A percentile compares a stretch with the other conserved stretches of the same genome.
These are phyloP conservation scores for Leishmania aethiopica DNA, from an alignment of 208 protist species.

Conservation along the genomic window DNA sequence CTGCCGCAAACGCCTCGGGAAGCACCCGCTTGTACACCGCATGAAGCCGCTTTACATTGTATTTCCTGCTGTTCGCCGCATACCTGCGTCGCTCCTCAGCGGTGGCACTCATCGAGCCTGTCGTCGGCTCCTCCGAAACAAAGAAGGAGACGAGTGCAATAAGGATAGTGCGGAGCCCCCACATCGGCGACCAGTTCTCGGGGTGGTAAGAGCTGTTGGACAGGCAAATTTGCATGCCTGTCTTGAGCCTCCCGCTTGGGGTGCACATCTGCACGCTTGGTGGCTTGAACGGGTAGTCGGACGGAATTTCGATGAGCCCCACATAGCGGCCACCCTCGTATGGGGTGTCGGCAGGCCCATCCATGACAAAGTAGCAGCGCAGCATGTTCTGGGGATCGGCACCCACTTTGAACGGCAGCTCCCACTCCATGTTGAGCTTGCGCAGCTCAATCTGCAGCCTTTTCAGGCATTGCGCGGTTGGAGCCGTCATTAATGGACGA, in stretches of 20 bases:
- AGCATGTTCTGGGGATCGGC: constrained; percentile 92
- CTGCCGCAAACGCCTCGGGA: constrained; percentile 47
- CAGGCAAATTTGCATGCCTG: constrained; percentile 69
- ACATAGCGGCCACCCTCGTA: constrained; percentile 95
- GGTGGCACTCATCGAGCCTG: constrained; percentile 41
- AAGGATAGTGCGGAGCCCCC: constrained; percentile 79
- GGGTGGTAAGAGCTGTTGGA: constrained; percentile 90
- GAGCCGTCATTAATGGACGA: constrained; percentile 11
- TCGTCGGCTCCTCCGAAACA: constrained; percentile 48
- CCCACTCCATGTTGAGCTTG: constrained; percentile 32
- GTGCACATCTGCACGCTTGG: constrained; percentile 88
- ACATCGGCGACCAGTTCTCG: constrained; percentile 89
- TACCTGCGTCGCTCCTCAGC: constrained; percentile 39
- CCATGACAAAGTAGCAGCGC: constrained; percentile 83
- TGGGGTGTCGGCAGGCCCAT: constrained; percentile 33
- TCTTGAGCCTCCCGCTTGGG: constrained; percentile 84
- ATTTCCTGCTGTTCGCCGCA: constrained; percentile 47
- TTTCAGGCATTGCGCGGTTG: constrained; percentile 40
- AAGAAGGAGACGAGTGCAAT: constrained; percentile 89
- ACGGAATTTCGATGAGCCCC: constrained; percentile 93
- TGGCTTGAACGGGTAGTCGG: constrained; percentile 97
- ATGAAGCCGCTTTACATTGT: constrained; percentile 51
- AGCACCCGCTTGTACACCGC: constrained; percentile 50
- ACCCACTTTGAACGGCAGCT: constrained; percentile 37
- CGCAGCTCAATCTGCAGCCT: constrained; percentile 65